Percentiles rank a stretch among this genome's conserved stretches.
Evolutionary conservation across 768 basidiomycete species (phyloP).

Genomic region (Pisolithus orientalis): DNA sequence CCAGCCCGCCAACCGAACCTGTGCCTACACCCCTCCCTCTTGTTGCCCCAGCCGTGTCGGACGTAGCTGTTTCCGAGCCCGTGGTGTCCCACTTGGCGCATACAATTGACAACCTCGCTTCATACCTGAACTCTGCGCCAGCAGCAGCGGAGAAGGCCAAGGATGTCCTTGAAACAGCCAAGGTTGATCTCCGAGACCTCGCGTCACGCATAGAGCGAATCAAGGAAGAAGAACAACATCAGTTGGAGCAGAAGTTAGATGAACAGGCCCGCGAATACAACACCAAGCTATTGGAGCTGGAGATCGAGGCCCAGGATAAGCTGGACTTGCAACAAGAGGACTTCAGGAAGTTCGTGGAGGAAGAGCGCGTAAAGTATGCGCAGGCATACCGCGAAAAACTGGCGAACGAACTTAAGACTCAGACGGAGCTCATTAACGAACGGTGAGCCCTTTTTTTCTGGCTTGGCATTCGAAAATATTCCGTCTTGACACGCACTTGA

Average conservation of each 20-base stretch:
- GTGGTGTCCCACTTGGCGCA: constrained; percentile 86
- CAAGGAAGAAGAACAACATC: constrained; percentile 70
- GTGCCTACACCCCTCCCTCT: constrained; percentile 53
- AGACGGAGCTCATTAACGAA: constrained; percentile 92
- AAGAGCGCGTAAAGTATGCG: constrained; percentile 67
- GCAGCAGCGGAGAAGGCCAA: constrained; percentile 59
- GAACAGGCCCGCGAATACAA: constrained; percentile 84
- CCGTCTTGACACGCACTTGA: neutral
- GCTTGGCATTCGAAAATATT: neutral
- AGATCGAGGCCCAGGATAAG: constrained; percentile 82
- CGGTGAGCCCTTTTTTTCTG: constrained; percentile 47
- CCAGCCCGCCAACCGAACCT: constrained; percentile 15
- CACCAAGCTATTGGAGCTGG: constrained; percentile 70
- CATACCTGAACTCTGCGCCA: constrained; percentile 74
- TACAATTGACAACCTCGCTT: constrained; percentile 88
- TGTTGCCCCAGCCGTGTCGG: constrained; percentile 73
- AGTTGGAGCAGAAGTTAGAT: constrained; percentile 62
- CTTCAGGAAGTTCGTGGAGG: constrained; percentile 74
- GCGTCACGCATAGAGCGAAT: constrained; percentile 71
- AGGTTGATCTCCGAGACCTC: constrained; percentile 73
- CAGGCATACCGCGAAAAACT: constrained; percentile 82
- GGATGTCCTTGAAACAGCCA: constrained; percentile 73
- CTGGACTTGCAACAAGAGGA: constrained; percentile 82
- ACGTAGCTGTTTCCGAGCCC: constrained; percentile 75
- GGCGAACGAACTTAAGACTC: constrained; percentile 75